Percentiles rank a stretch among this genome's conserved stretches.
phyloP scores from a whole-genome alignment of 495 filamentous ascomycete genomes.

The Aspergillus cavernicola region DNA sequence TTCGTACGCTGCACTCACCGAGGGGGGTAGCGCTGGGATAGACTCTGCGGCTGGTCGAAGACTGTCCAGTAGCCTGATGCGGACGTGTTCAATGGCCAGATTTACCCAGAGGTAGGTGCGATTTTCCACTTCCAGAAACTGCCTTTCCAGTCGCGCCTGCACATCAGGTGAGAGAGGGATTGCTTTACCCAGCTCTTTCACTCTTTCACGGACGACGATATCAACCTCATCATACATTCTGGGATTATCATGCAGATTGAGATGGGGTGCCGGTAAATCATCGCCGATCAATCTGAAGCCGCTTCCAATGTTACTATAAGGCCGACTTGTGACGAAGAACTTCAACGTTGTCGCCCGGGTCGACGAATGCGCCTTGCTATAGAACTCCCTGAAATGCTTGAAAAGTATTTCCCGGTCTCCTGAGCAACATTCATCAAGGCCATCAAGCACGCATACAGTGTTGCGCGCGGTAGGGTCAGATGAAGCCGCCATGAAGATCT shows the following conservation, averaged over 20 bases:
- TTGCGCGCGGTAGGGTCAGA: constrained; percentile 17
- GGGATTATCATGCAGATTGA: constrained; percentile 37
- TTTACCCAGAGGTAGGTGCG: constrained; percentile 39
- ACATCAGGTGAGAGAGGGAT: constrained; percentile 7
- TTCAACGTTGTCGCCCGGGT: constrained; percentile 24
- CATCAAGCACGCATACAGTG: constrained; percentile 38
- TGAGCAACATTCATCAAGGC: constrained; percentile 37
- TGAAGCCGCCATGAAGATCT: constrained; percentile 22
- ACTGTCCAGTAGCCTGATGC: constrained; percentile 16
- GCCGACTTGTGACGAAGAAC: constrained; percentile 43
- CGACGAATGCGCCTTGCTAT: background rate
- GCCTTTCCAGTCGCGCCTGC: constrained; percentile 10
- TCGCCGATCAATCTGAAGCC: constrained; percentile 18
- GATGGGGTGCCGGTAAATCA: constrained; percentile 23
- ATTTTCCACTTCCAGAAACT: constrained; percentile 24
- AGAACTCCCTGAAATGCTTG: constrained; percentile 16
- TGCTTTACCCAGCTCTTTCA: constrained; percentile 22
- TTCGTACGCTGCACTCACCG: background rate
- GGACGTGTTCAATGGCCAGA: constrained; percentile 23
- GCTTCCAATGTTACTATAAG: constrained; percentile 32
- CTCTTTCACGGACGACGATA: constrained; percentile 27
- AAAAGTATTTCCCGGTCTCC: constrained; percentile 20
- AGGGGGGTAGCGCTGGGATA: background rate
- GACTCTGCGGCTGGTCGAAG: constrained; percentile 2
- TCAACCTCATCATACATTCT: constrained; percentile 36